Percentiles rank a stretch among this genome's conserved stretches.
These are phyloP conservation scores for Croton setiger DNA, from an alignment of 441 rosid genomes.

Conservation along the genomic window DNA sequence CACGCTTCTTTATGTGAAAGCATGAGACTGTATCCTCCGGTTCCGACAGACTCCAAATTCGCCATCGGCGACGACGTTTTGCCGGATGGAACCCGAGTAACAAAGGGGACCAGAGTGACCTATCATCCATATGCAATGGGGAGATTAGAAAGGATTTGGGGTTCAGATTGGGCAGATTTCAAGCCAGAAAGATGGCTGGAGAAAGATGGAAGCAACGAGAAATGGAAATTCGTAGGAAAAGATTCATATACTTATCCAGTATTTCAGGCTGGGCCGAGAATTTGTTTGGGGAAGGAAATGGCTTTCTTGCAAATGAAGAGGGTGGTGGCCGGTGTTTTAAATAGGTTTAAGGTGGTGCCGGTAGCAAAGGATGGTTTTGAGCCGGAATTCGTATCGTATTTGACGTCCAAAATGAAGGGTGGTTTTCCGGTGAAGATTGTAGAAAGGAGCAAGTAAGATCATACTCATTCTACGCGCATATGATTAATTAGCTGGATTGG, in stretches of 20 bases:
- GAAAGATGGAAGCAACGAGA: constrained; percentile 11
- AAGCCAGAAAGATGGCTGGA: constrained; percentile 55
- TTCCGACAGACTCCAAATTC: constrained; percentile 33
- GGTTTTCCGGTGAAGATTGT: constrained; percentile 38
- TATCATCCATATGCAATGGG: constrained; percentile 66
- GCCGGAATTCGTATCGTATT: constrained; percentile 27
- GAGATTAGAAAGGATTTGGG: constrained; percentile 46
- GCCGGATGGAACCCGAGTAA: constrained; percentile 50
- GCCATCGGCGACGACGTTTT: constrained; percentile 37
- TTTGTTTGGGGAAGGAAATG: constrained; percentile 65
- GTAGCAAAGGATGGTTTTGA: constrained; percentile 24
- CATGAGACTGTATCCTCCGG: constrained; percentile 59
- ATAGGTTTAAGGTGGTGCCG: constrained; percentile 40
- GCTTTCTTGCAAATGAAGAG: constrained; percentile 63
- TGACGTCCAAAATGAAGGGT: constrained; percentile 43
- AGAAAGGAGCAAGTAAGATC: constrained; percentile 21
- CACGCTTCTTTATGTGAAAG: constrained; percentile 53
- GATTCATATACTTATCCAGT: constrained; percentile 48
- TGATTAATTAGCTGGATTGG: no score
- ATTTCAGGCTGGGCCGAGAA: constrained; percentile 61
- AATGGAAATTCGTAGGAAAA: constrained; percentile 38
- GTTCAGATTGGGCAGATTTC: constrained; percentile 45
- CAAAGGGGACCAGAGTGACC: constrained; percentile 35
- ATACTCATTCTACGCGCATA: no score
- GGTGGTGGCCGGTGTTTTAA: constrained; percentile 38